Evolutionary conservation across 352 stramenopile species (phyloP), one percentile per base, ranked within the genome.

Genomic region (Pythium phragmiticola): DNA sequence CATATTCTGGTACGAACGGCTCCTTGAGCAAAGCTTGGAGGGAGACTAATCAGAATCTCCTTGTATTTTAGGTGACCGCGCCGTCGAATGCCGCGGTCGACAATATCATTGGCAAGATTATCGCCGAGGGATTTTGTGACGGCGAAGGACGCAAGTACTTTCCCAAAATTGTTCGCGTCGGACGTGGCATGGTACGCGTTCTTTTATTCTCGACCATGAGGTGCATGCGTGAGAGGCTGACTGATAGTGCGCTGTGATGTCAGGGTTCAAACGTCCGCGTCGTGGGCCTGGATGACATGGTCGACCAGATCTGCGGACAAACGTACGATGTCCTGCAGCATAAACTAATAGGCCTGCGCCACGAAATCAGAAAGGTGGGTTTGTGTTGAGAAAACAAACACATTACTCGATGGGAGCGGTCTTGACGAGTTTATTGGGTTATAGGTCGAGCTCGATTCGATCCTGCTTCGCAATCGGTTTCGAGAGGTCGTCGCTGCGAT

Each of bases 21-120:
- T 17, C 37, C 14, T 16, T 42, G 36, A 30, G 26, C 3, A 30
- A 30, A 46, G 13, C 13, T 7, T 46, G 47, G 47, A 11, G 17
- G 8, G 13, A 33, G 3, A 46, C 39, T 46, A 46, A 46, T 46
- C n/a, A 47, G 41, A 47, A 47, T 47, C 6, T n/a, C 41, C 7
- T 16, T 50, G 21, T 50, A 26, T 26, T 47, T 34, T 28, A 89
- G 81, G 81, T 98, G 26, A 92, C 87, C 12, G 94, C 96, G 12
- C 96, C 95, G 12, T 98, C 91, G 26, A 99, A 99, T 78, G 93
- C 92, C 60, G 96, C 95, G 19, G 91, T 98, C 1, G 96, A 99
- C 64, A 98, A 98, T 66, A 94, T 99, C 36, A 94, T 98, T 42
- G 76, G 88, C n/a, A 98, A 98, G 69, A 95, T 99, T 37, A 98